Conservation (phyloP, 306 rosid genomes). For the Prosopis cineraria region DNA sequence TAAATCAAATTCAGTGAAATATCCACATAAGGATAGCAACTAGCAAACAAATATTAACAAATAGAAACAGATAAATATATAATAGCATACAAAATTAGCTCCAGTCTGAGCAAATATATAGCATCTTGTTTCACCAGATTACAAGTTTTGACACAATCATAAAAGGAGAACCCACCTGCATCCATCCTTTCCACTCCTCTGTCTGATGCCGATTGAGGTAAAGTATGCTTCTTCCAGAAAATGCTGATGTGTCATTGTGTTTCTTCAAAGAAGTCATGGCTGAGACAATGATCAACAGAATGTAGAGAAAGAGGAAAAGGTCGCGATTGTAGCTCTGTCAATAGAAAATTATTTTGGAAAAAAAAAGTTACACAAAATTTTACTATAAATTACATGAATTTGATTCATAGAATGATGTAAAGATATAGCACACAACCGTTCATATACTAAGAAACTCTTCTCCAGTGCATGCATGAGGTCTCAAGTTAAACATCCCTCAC, state of each 20-base stretch:
- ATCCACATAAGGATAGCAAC: constrained; percentile 16
- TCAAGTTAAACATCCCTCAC: constrained; percentile 32
- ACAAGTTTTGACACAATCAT: constrained; percentile 26
- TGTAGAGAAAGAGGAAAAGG: constrained; percentile 86
- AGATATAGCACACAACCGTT: constrained; percentile 13
- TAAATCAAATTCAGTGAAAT: constrained; percentile 8
- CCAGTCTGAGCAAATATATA: background rate
- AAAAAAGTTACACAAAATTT: constrained; percentile 25
- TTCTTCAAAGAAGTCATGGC: constrained; percentile 95
- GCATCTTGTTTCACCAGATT: background rate
- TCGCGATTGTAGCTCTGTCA: constrained; percentile 92
- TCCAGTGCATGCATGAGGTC: constrained; percentile 12
- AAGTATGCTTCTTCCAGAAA: constrained; percentile 80
- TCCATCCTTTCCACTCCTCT: constrained; percentile 99
- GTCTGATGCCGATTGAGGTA: constrained; percentile 98
- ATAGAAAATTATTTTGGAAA: constrained; percentile 12
- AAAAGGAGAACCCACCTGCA: constrained; percentile 80
- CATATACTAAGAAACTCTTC: background rate
- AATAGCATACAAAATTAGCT: background rate
- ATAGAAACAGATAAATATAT: constrained; percentile 5
- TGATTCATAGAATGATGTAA: constrained; percentile 18
- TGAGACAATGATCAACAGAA: constrained; percentile 87
- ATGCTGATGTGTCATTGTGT: constrained; percentile 74
- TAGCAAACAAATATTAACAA: background rate
- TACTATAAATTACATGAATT: constrained; percentile 16